Evolutionary conservation across 805 yeast species (phyloP), one percentile per base, ranked within the genome.

Genomic region (Metschnikowia santaceciliae): DNA sequence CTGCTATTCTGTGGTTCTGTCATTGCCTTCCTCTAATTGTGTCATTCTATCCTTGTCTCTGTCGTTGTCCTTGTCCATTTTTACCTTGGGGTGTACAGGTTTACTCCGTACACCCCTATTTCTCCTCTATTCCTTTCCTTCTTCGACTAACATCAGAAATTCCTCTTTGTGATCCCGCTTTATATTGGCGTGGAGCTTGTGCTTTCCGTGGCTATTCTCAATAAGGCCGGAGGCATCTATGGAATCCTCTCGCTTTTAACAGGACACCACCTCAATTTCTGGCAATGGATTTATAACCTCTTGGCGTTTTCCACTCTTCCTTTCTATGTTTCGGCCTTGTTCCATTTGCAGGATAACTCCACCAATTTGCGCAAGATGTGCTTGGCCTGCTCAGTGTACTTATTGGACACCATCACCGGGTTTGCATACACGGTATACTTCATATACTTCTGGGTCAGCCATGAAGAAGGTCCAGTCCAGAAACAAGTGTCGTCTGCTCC

Each of bases 241-340:
- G 99, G 97, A 30, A 72, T 92, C 34, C 71, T 90, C 20, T 90
- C 97, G 0, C 66, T 92, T 23, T 79, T 92, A 61, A 91, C 97
- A 0, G 94, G 96, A 1, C 96, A 91, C 63, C 94, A 94, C 2
- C 75, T 91, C 49, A 84, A 83, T 53, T 79, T 84, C 53, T 72
- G 87, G 70, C 97, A 92, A 64, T 88, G 96, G 94, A 52, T 86
- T 1, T 81, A 84, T 57, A 90, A 91, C 66, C 59, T 86, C 15
- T 65, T 84, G 52, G 84, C 95, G 2, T 71, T 88, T 14, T 49
- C 79, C 3, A 74, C 83, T 5, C 69, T 91, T 41, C 82, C 90
- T 3, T 76, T 86, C 48, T 88, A 84, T 64, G 70, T 83, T 3
- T 70, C 78, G 37, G 94, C 90, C 0, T 73, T 88, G 39, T 48